These are phyloP conservation scores for Podaxis sp. DNA, from an alignment of 768 basidiomycete species.

Conservation along the genomic window DNA sequence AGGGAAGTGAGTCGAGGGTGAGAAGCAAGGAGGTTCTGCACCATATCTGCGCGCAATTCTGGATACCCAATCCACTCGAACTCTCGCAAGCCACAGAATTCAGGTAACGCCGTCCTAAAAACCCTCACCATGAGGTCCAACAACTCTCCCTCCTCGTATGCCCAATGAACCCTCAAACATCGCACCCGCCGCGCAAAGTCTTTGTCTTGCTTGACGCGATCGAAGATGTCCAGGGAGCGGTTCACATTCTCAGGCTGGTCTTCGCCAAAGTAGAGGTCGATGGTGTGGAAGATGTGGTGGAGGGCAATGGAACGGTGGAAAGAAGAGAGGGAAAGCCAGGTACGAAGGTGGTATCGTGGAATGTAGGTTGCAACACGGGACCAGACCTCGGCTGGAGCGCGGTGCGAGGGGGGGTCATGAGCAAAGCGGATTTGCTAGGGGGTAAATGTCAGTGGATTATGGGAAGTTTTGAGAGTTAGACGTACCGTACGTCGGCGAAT, in stretches of 20 bases:
- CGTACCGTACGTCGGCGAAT: constrained; percentile 48
- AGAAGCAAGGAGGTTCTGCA: constrained; percentile 50
- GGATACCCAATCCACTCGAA: constrained; percentile 80
- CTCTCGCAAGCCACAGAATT: constrained; percentile 57
- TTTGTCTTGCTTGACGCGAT: constrained; percentile 60
- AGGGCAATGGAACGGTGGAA: constrained; percentile 66
- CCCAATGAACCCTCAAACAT: constrained; percentile 63
- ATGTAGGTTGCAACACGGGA: constrained; percentile 60
- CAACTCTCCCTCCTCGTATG: constrained; percentile 68
- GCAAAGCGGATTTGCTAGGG: constrained; percentile 46
- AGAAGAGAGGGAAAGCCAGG: constrained; percentile 63
- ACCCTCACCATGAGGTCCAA: constrained; percentile 62
- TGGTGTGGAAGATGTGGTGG: constrained; percentile 62
- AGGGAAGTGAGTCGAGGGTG: constrained; percentile 55
- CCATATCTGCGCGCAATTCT: constrained; percentile 66
- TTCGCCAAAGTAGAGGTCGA: constrained; percentile 68
- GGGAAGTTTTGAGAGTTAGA: constrained; percentile 2
- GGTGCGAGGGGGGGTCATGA: constrained; percentile 56
- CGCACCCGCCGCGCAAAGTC: constrained; percentile 59
- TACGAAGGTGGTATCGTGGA: constrained; percentile 65
- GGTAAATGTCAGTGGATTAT: not conserved
- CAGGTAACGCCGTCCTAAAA: constrained; percentile 60
- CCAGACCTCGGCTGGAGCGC: constrained; percentile 67
- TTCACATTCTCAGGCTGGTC: constrained; percentile 54
- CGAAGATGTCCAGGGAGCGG: constrained; percentile 64